These are phyloP conservation scores for Aspergillus arachidicola DNA, from an alignment of 2,329 filamentous ascomycete species.

Conservation along the genomic window DNA sequence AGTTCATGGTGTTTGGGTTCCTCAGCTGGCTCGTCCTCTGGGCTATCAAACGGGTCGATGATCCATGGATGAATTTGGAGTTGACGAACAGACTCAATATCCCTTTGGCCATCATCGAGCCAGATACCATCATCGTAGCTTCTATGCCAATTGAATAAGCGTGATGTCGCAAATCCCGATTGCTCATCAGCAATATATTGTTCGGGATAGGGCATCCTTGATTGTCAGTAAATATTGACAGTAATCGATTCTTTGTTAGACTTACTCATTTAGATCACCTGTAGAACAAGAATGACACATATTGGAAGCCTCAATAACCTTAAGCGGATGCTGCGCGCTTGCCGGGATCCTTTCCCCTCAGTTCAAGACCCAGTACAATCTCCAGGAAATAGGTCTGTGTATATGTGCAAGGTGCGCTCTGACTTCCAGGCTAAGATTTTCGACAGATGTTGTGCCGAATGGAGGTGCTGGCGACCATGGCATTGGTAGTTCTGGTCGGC, in stretches of 20 bases:
- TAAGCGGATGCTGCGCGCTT: background rate
- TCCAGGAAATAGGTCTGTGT: slow-evolving; percentile 18
- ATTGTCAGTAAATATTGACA: slow-evolving; percentile 5
- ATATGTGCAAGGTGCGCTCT: slow-evolving; percentile 4
- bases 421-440: slow-evolving; percentile 9
- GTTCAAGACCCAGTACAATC: slow-evolving; percentile 16
- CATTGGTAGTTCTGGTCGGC: background rate
- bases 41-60: slow-evolving; percentile 19
- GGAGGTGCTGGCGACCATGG: slow-evolving; percentile 12
- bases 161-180: slow-evolving; percentile 21
- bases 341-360: slow-evolving; percentile 14
- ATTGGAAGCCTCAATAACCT: background rate
- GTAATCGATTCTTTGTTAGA: background rate
- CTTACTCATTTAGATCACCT: slow-evolving; percentile 6
- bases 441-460: background rate
- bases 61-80: slow-evolving; percentile 27
- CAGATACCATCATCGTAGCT: slow-evolving; percentile 25
- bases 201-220: slow-evolving; percentile 5
- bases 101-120: slow-evolving; percentile 24
- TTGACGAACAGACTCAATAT: slow-evolving; percentile 19
- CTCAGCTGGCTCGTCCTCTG: slow-evolving; percentile 1
- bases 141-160: slow-evolving; percentile 30
- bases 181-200: slow-evolving; percentile 17
- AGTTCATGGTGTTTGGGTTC: slow-evolving; percentile 10
- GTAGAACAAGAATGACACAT: background rate